These are phyloP conservation scores for Annulohypoxylon bovei DNA, from an alignment of 495 filamentous ascomycete species.

Conservation along the genomic window DNA sequence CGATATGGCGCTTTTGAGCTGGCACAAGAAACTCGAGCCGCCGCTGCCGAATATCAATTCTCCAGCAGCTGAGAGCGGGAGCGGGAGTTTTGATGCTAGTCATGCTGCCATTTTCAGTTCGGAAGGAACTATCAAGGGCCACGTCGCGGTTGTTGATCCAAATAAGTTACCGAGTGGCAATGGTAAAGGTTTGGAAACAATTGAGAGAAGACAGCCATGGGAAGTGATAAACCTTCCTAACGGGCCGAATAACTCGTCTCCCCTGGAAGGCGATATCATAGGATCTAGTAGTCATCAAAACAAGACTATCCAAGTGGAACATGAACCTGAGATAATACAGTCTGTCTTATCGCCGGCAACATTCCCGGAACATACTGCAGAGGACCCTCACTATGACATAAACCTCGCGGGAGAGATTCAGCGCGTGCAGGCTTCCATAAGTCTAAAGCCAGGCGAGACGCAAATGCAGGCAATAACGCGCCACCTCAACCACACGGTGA, in stretches of 20 bases:
- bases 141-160: constrained; percentile 44
- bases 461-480: constrained; percentile 65
- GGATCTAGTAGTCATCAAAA: neutral
- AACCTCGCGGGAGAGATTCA: constrained; percentile 66
- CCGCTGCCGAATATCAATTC: constrained; percentile 65
- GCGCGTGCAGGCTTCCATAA: constrained; percentile 65
- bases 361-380: constrained; percentile 64
- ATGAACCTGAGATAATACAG: neutral
- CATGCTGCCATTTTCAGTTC: constrained; percentile 41
- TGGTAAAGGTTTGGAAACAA: constrained; percentile 29
- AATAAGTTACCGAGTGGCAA: constrained; percentile 29
- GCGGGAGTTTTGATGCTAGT: constrained; percentile 33
- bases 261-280: neutral
- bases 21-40: constrained; percentile 71
- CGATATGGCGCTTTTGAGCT: constrained; percentile 75
- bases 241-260: neutral
- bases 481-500: constrained; percentile 71
- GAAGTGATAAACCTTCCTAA: neutral
- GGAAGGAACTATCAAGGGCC: constrained; percentile 41
- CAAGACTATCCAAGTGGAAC: neutral
- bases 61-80: constrained; percentile 55
- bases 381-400: constrained; percentile 70
- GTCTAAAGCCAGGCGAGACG: constrained; percentile 60
- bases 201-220: neutral
- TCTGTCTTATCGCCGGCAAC: neutral